Evolutionary conservation across 1,139 yeast species (phyloP), one percentile per base, ranked within the genome.

Genomic region (Kluyveromyces sp.): DNA sequence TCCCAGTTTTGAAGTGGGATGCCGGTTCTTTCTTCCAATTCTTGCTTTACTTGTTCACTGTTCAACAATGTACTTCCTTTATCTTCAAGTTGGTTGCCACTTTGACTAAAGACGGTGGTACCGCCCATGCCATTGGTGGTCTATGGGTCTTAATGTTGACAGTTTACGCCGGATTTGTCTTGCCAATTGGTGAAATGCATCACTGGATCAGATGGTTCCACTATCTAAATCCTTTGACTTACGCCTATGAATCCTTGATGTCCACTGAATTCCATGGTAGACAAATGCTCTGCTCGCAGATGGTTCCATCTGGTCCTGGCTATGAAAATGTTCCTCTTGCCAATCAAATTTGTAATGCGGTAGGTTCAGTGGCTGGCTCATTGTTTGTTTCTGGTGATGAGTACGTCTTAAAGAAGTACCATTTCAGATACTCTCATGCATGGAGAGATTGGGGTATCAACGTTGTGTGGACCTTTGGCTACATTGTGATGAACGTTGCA

Each of bases 381-480:
- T 47, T 54, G 17, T 63, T 57, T 53, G 79, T 78, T 15, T 53
- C 55, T 37, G 83, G 83, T 49, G 78, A 74, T 49, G 55, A 55
- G 17, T 78, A 77, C 54, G 54, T 77, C 32, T 47, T 52, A 33
- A 58, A 56, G 22, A 54, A 65, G 17, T 65, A 65, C 46, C 65
- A 71, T 36, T 77, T 66, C 60, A 59, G 59, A 36, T 75, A 71
- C 56, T 56, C 60, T 18, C 83, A 80, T 52, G 75, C 75, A 39
- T 80, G 87, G 86, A 73, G 84, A 63, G 76, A 79, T 57, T 68
- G 81, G 63, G 86, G 84, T 56, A 70, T 79, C 43, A 63, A 75
- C 43, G 58, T 78, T 50, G 82, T 73, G 29, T 78, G 77, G 69
- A 70, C 76, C 48, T 61, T 71, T 33, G 75, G 73, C 51, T 77